Evolutionary conservation across 1,139 yeast species (phyloP), one percentile per base, ranked within the genome.

Genomic region (Magnusiomyces ingens): DNA sequence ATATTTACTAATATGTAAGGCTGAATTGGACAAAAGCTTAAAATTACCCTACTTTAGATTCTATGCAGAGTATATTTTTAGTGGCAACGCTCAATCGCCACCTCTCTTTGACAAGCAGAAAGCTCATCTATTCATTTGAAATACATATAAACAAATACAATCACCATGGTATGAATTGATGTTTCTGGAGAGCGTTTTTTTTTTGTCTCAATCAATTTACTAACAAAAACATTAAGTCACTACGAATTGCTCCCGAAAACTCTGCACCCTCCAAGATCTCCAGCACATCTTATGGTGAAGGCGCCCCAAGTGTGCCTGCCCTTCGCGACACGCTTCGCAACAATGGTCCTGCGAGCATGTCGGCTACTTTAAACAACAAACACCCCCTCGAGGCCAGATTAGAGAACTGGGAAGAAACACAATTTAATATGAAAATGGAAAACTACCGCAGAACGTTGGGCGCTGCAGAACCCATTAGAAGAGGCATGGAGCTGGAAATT

Each of bases 391-490:
- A 93, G 67, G 64, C 78, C 12, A 80, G 96, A 62, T 71, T 93
- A 46, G 71, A 73, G 54, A 77, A 82, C 63, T 93, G 98, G 98
- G 94, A 90, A 32, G 75, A 76, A 54, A 84, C 86, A 10, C 93
- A 88, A 65, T 77, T 77, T 49, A 82, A 82, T 45, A 74, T 85
- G 60, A 81, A 82, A 63, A 67, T 90, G 74, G 95, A 90, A 67
- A 81, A 82, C 54, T 84, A 86, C 70, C 80, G 95, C 66, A 80
- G 95, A 59, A 73, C 88, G 26, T 90, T 85, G 69, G 99, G 99
- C 32, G 85, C 95, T 48, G 96, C 95, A 12, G 98, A 88, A 65
- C 96, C 98, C 6, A 82, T 93, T 62, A 84, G 89, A 68, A 80
- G 97, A 67, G 81, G 86, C 32, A 87, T 93, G 87, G 98, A 94